These are phyloP conservation scores for Lactarius evosmus DNA, from an alignment of 768 basidiomycete species.

Conservation along the genomic window DNA sequence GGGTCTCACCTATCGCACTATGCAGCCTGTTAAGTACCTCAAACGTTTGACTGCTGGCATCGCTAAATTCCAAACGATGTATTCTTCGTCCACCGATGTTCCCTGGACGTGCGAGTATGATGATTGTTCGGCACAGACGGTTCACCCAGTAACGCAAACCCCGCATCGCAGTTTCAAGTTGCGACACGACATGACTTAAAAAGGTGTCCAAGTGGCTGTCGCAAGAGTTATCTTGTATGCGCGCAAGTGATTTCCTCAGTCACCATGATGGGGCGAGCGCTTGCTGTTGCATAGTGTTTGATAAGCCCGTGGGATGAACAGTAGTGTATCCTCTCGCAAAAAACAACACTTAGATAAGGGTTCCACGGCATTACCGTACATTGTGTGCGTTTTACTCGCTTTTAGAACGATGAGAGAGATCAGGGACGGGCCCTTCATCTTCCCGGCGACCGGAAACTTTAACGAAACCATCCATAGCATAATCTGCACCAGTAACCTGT, in stretches of 20 bases:
- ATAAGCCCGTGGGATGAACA: neutral
- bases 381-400: constrained; percentile 13
- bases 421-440: constrained; percentile 18
- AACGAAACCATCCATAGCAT: constrained; percentile 63
- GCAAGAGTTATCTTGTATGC: neutral
- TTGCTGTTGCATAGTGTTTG: neutral
- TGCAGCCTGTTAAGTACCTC: constrained; percentile 5
- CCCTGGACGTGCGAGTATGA: too few relatives aligned
- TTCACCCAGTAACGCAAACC: neutral
- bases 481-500: constrained; percentile 67
- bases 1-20: constrained; percentile 23
- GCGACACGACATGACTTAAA: neutral
- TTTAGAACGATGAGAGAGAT: constrained; percentile 16
- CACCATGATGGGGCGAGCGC: neutral
- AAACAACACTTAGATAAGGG: neutral
- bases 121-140: neutral
- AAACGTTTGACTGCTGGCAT: constrained; percentile 12
- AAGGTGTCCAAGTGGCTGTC: neutral
- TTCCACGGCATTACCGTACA: neutral
- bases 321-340: neutral
- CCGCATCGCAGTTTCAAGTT: neutral
- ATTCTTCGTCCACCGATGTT: neutral
- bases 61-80: constrained; percentile 12
- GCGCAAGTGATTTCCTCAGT: neutral
- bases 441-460: constrained; percentile 40